Evolutionary conservation across 2,329 filamentous ascomycete genomes (phyloP).

Genomic region (Hawksworthiomyces lignivorus): DNA sequence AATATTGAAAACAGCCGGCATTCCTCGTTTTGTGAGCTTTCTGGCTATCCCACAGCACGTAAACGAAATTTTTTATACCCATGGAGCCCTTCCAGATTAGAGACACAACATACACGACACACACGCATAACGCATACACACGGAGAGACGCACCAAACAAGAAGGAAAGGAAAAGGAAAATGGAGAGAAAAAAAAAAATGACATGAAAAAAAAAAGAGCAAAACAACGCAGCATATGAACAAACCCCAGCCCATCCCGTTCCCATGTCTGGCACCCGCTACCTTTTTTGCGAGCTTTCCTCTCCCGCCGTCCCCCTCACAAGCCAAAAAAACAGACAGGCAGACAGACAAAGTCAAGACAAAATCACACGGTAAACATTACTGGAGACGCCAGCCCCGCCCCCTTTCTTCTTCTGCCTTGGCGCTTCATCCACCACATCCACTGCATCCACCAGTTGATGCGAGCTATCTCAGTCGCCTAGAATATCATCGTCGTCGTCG

Average conservation of each 20-base stretch:
- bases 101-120: background rate
- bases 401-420: background rate
- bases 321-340: too few relatives aligned
- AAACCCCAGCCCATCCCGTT: background rate
- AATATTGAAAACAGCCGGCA: too few relatives aligned
- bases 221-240: too few relatives aligned
- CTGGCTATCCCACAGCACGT: too few relatives aligned
- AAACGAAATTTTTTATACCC: background rate
- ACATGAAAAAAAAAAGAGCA: background rate
- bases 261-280: background rate
- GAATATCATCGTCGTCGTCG: conserved; percentile 34
- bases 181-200: background rate
- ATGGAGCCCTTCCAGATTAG: background rate
- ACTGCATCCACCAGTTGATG: too few relatives aligned
- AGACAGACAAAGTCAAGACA: too few relatives aligned
- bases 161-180: background rate
- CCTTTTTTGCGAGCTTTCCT: too few relatives aligned
- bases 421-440: too few relatives aligned
- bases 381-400: background rate
- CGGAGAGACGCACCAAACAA: background rate
- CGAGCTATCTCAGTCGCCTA: conserved; percentile 40
- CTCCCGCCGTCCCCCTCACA: too few relatives aligned
- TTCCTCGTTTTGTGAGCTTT: too few relatives aligned
- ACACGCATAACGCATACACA: background rate
- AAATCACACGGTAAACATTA: too few relatives aligned